Evolutionary conservation across 2,329 filamentous ascomycete genomes (phyloP), one percentile per base, ranked within the genome.

Genomic region (Sporothrix schenckii): DNA sequence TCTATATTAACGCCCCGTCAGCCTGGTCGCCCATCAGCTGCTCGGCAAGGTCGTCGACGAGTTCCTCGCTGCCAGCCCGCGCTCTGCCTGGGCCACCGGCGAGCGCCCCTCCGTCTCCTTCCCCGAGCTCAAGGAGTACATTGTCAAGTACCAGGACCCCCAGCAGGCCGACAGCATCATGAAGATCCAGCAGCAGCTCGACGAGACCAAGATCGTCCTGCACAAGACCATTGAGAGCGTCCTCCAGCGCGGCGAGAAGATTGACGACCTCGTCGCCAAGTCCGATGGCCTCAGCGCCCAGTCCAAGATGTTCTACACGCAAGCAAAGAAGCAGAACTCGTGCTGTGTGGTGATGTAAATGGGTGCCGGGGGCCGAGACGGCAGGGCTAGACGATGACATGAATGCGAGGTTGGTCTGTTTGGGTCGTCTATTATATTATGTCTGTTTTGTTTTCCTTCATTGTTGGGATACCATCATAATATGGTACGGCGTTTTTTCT

Each of bases 281-380:
- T 97, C 92, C 77, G 93, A 97, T 76, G 92, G 90, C 14, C 81
- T 99, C 77, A 97, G 92, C 81, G 88, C 89, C 66, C 92, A 95
- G 85, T 97, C 93, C 83, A 98, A 97, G 87, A 94, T 96, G 91
- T 99, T 99, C 80, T 98, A 98, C 81, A 93, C 91, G 80, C 82
- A 90, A 85, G 90, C 90, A 77, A 92, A 92, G 85, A 92, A 92
- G 82, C 89, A 92, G 79, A 93, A 92, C 81, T 91, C 89, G 30
- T 92, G 91, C 86, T 92, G 90, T 78, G 76, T 88, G 71, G 77
- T 91, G 76, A 91, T 91, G 88, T 92, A 86, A 77, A 21, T 9
- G 34, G 34, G 34, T 34, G 34, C 34, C 34, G 34, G 34, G 34
- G 34, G 34, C 6, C 34, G 34, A 34, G 34, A 9, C 7, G 34